Conservation (phyloP, 176 grass and related monocot species). For the Eragrostis curvula region DNA sequence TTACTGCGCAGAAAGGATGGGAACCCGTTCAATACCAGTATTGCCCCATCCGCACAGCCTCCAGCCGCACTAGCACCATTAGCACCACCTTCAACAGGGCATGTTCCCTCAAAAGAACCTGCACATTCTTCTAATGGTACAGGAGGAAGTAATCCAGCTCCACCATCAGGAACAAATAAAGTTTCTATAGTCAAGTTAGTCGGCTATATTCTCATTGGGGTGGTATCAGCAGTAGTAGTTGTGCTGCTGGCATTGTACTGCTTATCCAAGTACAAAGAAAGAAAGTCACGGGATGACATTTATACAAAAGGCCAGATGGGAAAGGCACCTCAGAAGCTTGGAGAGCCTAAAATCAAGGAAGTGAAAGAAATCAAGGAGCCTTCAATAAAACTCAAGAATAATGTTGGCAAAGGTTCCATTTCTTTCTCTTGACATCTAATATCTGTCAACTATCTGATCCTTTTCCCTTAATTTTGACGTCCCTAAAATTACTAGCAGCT, state of each 20-base stretch:
- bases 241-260: constrained; percentile 68
- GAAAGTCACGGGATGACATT: constrained; percentile 49
- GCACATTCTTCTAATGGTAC: constrained; percentile 54
- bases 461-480: constrained; percentile 8
- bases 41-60: constrained; percentile 70
- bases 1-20: constrained; percentile 80
- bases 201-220: constrained; percentile 80
- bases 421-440: constrained; percentile 27
- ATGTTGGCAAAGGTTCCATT: constrained; percentile 65
- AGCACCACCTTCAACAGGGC: constrained; percentile 55
- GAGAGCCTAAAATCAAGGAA: constrained; percentile 67
- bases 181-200: constrained; percentile 66
- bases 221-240: constrained; percentile 66
- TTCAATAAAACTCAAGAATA: constrained; percentile 54
- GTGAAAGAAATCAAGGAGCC: constrained; percentile 54
- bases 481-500: constrained; percentile 28
- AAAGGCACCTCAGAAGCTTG: constrained; percentile 51
- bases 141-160: constrained; percentile 35
- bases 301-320: constrained; percentile 54
- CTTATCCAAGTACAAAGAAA: constrained; percentile 82
- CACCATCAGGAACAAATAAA: constrained; percentile 48
- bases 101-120: constrained; percentile 58
- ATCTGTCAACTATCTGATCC: constrained; percentile 11
- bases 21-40: constrained; percentile 93
- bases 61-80: constrained; percentile 41